Base-by-base conservation (phyloP, 202 grass and related monocot genomes). In the Setaria viridis region DNA sequence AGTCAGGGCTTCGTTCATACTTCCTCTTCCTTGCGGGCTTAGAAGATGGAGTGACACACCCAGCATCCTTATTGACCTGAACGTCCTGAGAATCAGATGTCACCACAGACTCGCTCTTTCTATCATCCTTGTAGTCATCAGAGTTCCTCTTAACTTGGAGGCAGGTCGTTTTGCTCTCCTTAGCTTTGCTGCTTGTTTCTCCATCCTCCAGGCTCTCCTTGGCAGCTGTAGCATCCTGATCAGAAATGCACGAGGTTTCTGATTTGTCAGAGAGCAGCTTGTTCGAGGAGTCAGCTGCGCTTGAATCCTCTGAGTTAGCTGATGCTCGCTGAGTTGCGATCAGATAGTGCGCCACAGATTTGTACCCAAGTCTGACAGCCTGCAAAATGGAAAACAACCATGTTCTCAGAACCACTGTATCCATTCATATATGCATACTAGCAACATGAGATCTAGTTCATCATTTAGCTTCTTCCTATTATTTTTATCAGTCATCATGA, bases 311-410 rank as follows among this genome's bases (percentile, higher is more conserved):
- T 16, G 51, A 47, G 15, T 72, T 84, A 54, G 76, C 70, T 80
- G 81, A 67, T 20, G 73, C 48, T 19, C 64, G 79, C 19, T 77
- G 82, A 51, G 93, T 96, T 88, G 87, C 90, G 16, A 99, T 88
- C 43, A 99, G 88, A 85, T 90, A 99, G 83, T 99, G 97, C 19
- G 93, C 93, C 34, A 99, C 94, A 63, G 93, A 99, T 80, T 94
- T 91, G 82, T 94, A 96, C 67, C 97, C 97, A 65, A 94, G 84
- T 15, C 55, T 81, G 42, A 84, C 58, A 70, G 88, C 87, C 96
- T 99, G 79, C 62, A 88, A 6, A 3, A 39, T 20, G 41, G 13
- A 70, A 84, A 37, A 72, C 0, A 2, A 9, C 4, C 10, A 50
- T 15, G 11, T 74, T 71, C 54, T 90, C 60, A 84, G 68, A 70